Evolutionary conservation across 805 yeast species (phyloP).

Genomic region (Candida ipomoeae): DNA sequence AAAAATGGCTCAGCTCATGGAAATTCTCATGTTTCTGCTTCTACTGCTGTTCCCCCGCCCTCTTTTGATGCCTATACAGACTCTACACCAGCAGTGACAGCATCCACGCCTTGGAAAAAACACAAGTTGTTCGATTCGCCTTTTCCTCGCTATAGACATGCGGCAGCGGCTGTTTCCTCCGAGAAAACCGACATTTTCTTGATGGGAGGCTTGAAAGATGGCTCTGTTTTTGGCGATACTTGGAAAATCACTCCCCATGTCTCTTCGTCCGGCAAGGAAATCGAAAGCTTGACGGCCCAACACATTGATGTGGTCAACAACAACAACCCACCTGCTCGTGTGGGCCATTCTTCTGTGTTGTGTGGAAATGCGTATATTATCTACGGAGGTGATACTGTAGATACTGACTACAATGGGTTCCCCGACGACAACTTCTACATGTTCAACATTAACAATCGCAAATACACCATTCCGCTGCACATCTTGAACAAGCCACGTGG

Average conservation of each 20-base stretch:
- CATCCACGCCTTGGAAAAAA: conserved; percentile 60
- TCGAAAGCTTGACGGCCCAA: conserved; percentile 28
- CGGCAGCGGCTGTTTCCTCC: conserved; percentile 62
- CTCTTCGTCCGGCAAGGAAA: conserved; percentile 17
- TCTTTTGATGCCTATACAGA: conserved; percentile 12
- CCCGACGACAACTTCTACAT: conserved; percentile 89
- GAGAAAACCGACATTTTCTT: conserved; percentile 78
- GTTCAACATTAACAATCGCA: conserved; percentile 54
- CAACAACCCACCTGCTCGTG: conserved; percentile 90
- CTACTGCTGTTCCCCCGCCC: not conserved
- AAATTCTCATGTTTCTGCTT: not conserved
- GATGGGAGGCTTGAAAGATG: conserved; percentile 94
- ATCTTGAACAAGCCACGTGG: conserved; percentile 70
- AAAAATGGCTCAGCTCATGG: conserved; percentile 1
- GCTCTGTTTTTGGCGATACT: conserved; percentile 89
- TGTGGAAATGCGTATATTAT: conserved; percentile 94
- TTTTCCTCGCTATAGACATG: conserved; percentile 92
- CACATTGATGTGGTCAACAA: conserved; percentile 51
- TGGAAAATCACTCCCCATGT: conserved; percentile 73
- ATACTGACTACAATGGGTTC: conserved; percentile 65
- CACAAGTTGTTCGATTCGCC: conserved; percentile 70
- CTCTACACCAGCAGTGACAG: not conserved
- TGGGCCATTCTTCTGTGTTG: conserved; percentile 88
- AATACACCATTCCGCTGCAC: conserved; percentile 43
- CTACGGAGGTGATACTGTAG: conserved; percentile 94